Base-by-base conservation (phyloP, 495 filamentous ascomycete genomes). In the Mycothermus thermophilus region DNA sequence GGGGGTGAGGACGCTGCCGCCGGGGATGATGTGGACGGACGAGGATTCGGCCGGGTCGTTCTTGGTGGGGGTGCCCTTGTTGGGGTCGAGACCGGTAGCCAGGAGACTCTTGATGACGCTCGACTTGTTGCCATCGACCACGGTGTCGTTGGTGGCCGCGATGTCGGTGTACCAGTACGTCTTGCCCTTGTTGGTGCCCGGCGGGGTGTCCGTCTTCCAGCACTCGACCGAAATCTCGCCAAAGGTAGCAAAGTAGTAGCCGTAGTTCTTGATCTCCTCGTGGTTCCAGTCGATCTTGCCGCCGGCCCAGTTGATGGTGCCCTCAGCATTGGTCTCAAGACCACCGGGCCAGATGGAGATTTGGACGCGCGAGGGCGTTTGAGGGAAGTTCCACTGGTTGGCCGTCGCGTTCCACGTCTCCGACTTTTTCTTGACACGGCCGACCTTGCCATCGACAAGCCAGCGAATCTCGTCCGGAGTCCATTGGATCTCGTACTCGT, bases 311-410 rank as follows among this genome's bases (percentile, higher is more conserved):
- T 73, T 70, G 42, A 94, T 74, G 11, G 90, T 96, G 40, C 92
- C 90, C 47, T 77, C 36, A 18, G 72, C 80, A 52, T 93, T 94
- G 57, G 71, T 69, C 14, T 75, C 56, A 30, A 77, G 67, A 47
- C 90, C 90, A 43, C 83, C 90, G 38, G 90, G 92, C 90, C 90
- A 97, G 51, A 96, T 74, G 9, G 92, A 96, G 42, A 97, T 66
- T 63, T 95, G 81, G 33, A 97, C 72, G 43, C 90, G 82, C n/a
- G 92, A 57, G 3, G 90, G 90, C 2, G 84, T 93, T 60, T 95
- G 90, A 12, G 90, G 90, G 67, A 72, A 97, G 47, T 80, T 64
- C 72, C 78, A 97, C 47, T 73, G 75, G 56, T 88, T 81, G 43
- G 73, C 49, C 5, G 82, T 93, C 6, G 64, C 61, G 62, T 97